A percentile compares a stretch with the other conserved stretches of the same genome.
These are phyloP conservation scores for Terfezia boudieri DNA, from an alignment of 495 filamentous ascomycete species.

Conservation along the genomic window DNA sequence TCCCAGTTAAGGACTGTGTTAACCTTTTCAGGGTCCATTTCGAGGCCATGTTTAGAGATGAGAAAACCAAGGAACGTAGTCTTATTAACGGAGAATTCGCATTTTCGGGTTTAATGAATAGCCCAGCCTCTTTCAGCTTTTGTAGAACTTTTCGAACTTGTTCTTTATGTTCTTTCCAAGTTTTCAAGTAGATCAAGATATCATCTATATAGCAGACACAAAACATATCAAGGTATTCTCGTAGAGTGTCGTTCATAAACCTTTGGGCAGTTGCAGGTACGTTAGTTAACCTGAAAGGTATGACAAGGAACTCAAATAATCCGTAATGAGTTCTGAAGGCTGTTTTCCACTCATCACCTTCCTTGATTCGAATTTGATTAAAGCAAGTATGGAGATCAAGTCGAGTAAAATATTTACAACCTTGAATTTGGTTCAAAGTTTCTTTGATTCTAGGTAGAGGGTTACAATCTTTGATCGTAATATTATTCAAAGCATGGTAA, in stretches of 20 bases:
- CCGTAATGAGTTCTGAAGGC: too few relatives aligned
- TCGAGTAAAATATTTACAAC: slow-evolving; percentile 15
- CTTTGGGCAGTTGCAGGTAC: too few relatives aligned
- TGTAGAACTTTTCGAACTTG: too few relatives aligned
- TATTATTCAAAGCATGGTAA: slow-evolving; percentile 8
- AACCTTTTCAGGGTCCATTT: slow-evolving; percentile 2
- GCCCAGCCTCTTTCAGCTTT: background rate
- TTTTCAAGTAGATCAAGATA: too few relatives aligned
- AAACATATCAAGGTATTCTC: too few relatives aligned
- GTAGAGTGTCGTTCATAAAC: too few relatives aligned
- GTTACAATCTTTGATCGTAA: slow-evolving; percentile 9
- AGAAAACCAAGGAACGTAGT: background rate
- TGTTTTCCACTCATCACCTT: slow-evolving; percentile 7
- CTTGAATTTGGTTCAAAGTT: background rate
- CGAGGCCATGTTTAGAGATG: background rate
- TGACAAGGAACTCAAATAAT: too few relatives aligned
- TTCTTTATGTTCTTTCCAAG: too few relatives aligned
- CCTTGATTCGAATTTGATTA: background rate
- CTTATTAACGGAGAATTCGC: background rate
- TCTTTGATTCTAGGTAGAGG: slow-evolving; percentile 1
- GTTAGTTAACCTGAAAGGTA: too few relatives aligned
- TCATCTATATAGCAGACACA: too few relatives aligned
- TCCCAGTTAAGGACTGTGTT: background rate
- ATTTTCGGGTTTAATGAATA: slow-evolving; percentile 2
- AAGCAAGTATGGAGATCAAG: background rate